Conservation (phyloP, 768 basidiomycete genomes). For the Lepiota brunneoincarnata region DNA sequence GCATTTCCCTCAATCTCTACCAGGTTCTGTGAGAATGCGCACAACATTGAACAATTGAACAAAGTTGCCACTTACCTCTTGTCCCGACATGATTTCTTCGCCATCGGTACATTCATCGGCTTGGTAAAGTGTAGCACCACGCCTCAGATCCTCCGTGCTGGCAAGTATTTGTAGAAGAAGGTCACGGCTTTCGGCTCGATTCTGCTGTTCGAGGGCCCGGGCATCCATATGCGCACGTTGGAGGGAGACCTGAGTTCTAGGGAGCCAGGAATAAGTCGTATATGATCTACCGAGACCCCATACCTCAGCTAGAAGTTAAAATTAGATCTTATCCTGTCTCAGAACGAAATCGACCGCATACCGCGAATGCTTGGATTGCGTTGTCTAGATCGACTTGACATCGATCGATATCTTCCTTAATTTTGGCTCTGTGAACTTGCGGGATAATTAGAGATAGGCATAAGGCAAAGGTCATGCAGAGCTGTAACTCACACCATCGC, state of each 20-base stretch:
- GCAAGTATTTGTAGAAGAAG: slow-evolving; percentile 35
- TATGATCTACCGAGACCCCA: too few relatives aligned
- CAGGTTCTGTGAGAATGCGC: too few relatives aligned
- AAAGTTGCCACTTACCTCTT: slow-evolving; percentile 46
- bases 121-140: slow-evolving; percentile 33
- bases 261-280: not conserved
- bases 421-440: slow-evolving; percentile 46
- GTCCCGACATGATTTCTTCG: slow-evolving; percentile 49
- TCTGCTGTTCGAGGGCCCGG: slow-evolving; percentile 22
- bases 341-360: slow-evolving; percentile 25
- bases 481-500: slow-evolving; percentile 33
- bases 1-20: slow-evolving; percentile 25
- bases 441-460: too few relatives aligned
- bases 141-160: slow-evolving; percentile 25
- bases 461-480: too few relatives aligned
- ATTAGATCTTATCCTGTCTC: too few relatives aligned
- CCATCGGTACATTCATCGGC: slow-evolving; percentile 40
- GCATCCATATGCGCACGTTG: slow-evolving; percentile 25
- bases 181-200: slow-evolving; percentile 33
- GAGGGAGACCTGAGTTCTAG: not conserved
- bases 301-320: slow-evolving; percentile 20
- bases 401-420: slow-evolving; percentile 40
- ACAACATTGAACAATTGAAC: too few relatives aligned
- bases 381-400: slow-evolving; percentile 40
- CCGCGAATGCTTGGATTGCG: slow-evolving; percentile 42